These are phyloP conservation scores for Metschnikowia borealis DNA, from an alignment of 805 yeast genomes.

Conservation along the genomic window DNA sequence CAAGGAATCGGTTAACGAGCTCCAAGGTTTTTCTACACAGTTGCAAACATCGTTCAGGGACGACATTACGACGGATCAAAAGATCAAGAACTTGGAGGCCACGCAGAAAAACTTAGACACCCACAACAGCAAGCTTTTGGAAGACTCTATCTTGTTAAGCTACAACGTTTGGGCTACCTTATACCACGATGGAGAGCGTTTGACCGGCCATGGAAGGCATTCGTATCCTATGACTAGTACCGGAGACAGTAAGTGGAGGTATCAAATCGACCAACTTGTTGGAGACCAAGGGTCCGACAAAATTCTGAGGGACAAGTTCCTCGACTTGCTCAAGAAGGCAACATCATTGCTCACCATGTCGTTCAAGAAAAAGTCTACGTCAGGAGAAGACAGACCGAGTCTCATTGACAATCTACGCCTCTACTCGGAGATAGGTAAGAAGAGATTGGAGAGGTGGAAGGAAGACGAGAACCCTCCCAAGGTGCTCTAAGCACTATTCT, in stretches of 20 bases:
- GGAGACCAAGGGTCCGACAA: neutral
- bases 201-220: slow-evolving; percentile 9
- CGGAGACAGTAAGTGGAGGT: slow-evolving; percentile 22
- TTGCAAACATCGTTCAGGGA: slow-evolving; percentile 32
- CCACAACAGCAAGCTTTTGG: slow-evolving; percentile 21
- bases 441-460: slow-evolving; percentile 25
- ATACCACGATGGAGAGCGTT: slow-evolving; percentile 15
- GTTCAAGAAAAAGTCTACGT: slow-evolving; percentile 7
- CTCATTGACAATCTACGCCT: slow-evolving; percentile 16
- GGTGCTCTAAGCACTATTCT: neutral
- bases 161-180: slow-evolving; percentile 23
- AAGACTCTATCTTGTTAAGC: slow-evolving; percentile 18
- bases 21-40: slow-evolving; percentile 24
- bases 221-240: slow-evolving; percentile 24
- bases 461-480: slow-evolving; percentile 20
- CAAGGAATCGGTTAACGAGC: slow-evolving; percentile 17
- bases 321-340: slow-evolving; percentile 10
- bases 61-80: slow-evolving; percentile 21
- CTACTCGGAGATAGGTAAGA: slow-evolving; percentile 26
- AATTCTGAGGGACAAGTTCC: slow-evolving; percentile 10
- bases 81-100: slow-evolving; percentile 21
- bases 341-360: slow-evolving; percentile 14
- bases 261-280: slow-evolving; percentile 13
- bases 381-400: slow-evolving; percentile 3
- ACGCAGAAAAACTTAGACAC: slow-evolving; percentile 24